These are phyloP conservation scores for Monosporascus sp. DNA, from an alignment of 2,329 filamentous ascomycete genomes.

Conservation along the genomic window DNA sequence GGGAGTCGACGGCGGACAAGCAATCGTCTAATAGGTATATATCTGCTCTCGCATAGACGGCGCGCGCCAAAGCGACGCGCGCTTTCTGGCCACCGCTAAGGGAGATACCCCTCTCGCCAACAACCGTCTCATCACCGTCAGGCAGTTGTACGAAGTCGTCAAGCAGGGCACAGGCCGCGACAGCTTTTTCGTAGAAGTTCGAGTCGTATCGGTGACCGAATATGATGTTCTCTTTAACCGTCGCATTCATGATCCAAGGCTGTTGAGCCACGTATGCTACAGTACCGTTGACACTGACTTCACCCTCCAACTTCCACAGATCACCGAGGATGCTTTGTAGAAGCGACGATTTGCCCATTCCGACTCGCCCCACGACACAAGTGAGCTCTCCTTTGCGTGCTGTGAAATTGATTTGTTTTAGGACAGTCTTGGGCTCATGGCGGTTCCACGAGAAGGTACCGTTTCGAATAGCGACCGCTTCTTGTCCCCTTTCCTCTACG, in stretches of 20 bases:
- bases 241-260: constrained; percentile 96
- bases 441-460: constrained; percentile 95
- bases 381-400: constrained; percentile 90
- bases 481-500: constrained; percentile 73
- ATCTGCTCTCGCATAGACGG: constrained; percentile 95
- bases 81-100: constrained; percentile 95
- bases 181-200: constrained; percentile 86
- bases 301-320: constrained; percentile 81
- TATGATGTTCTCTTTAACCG: constrained; percentile 92
- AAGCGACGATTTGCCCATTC: constrained; percentile 89
- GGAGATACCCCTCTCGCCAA: constrained; percentile 94
- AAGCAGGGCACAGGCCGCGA: constrained; percentile 82
- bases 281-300: constrained; percentile 75
- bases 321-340: constrained; percentile 85
- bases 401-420: constrained; percentile 81
- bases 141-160: constrained; percentile 91
- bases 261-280: constrained; percentile 91
- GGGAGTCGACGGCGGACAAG: constrained; percentile 94
- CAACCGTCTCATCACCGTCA: constrained; percentile 93
- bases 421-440: constrained; percentile 62
- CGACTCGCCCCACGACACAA: constrained; percentile 92
- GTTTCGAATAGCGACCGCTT: constrained; percentile 76
- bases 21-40: constrained; percentile 93
- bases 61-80: constrained; percentile 82
- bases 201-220: constrained; percentile 95